phyloP scores from a whole-genome alignment of 306 rosid genomes.

The Alnus glutinosa region DNA sequence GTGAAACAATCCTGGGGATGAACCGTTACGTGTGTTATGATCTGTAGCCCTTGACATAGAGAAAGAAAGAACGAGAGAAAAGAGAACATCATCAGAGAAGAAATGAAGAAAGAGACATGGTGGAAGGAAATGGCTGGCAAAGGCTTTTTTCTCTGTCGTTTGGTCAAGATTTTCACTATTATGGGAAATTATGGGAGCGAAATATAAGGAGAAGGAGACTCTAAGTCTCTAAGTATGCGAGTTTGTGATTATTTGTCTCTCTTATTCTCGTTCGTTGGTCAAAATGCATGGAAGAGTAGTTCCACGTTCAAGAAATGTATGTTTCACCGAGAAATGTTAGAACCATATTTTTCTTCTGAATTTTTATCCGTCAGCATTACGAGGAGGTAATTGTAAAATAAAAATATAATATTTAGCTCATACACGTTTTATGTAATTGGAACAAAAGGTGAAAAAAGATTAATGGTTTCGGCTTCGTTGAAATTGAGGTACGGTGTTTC shows the following conservation, averaged over 20 bases:
- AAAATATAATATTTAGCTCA: too few species aligned
- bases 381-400: too few species aligned
- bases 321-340: too few species aligned
- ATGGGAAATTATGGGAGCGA: constrained; percentile 20
- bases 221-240: constrained; percentile 36
- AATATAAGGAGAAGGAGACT: constrained; percentile 42
- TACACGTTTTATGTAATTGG: too few species aligned
- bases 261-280: too few species aligned
- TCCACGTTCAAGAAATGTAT: too few species aligned
- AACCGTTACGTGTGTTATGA: background rate
- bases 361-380: too few species aligned
- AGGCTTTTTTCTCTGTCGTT: background rate
- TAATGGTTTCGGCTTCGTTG: too few species aligned
- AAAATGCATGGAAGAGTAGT: too few species aligned
- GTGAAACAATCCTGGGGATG: background rate
- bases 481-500: too few species aligned
- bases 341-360: too few species aligned
- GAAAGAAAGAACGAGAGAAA: background rate
- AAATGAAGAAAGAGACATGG: constrained; percentile 15
- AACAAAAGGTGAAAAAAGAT: too few species aligned
- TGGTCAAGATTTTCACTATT: constrained; percentile 5
- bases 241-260: background rate
- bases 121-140: background rate
- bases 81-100: background rate
- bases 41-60: constrained; percentile 15